Evolutionary conservation across 2,329 filamentous ascomycete species (phyloP), one percentile per base, ranked within the genome.

Genomic region (Sclerotinia borealis): DNA sequence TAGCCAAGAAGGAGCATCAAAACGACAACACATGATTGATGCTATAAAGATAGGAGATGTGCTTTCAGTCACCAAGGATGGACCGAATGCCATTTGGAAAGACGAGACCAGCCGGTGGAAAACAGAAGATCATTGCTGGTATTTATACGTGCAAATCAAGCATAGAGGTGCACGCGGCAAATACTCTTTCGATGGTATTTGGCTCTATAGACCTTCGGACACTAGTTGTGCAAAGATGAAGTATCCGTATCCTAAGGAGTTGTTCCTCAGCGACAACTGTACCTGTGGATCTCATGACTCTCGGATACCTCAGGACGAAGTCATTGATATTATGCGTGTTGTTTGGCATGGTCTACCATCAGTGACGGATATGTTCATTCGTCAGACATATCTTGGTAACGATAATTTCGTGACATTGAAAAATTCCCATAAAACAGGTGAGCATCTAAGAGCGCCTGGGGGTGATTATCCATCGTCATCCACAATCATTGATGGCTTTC

Each of bases 191-290:
- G 81, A 87, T 61, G 83, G 92, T 0, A 79, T 89, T 1, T 95
- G 90, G 90, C 77, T 95, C 0, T 93, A 93, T 68, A 79, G 83
- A 2, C 83, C 90, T 0, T 78, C 79, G 0, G 87, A 95, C 61
- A 95, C 91, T 0, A 83, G 87, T 0, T 90, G 92, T 49, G 83
- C 81, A 0, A 76, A 82, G 7, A 86, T 87, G 75, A 81, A 80
- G 11, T 96, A 93, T 68, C 87, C 88, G 0, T 87, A 85, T 74
- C 66, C 76, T 0, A 90, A 92, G 59, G 91, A 96, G 74, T 75
- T 95, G 0, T 95, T 95, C 66, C 75, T 93, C 0, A 91, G 87
- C 0, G 84, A 92, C 58, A 85, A 92, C 64, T 93, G 91, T 75
- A 89, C 87, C 1, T 95, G 91, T 66, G 52, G 49, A 0, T 64